These are phyloP conservation scores for Ophiocordyceps camponoti-leonardi DNA, from an alignment of 2,329 filamentous ascomycete genomes.

Conservation along the genomic window DNA sequence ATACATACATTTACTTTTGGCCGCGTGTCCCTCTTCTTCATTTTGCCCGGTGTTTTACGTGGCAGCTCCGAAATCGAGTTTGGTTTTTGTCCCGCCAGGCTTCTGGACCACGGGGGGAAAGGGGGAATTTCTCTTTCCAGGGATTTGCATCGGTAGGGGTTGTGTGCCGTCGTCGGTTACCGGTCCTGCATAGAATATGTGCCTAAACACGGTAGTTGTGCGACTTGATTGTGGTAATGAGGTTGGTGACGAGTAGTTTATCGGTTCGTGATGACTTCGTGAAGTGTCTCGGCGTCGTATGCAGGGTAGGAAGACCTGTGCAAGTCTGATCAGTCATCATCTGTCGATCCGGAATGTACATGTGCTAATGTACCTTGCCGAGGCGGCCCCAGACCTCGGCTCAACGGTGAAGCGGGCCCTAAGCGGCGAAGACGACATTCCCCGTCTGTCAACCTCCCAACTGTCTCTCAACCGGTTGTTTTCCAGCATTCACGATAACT, in stretches of 20 bases:
- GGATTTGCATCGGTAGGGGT: background rate
- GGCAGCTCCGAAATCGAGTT: background rate
- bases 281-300: no score
- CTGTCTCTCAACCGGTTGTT: no score
- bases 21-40: background rate
- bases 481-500: background rate
- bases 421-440: no score
- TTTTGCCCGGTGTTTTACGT: background rate
- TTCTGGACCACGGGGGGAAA: background rate
- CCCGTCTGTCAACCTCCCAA: no score
- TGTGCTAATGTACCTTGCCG: no score
- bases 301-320: no score
- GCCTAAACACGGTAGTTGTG: background rate
- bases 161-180: background rate
- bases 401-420: no score
- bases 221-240: background rate
- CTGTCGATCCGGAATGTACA: no score
- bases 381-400: no score
- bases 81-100: constrained; percentile 2
- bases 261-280: no score
- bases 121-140: background rate
- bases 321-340: no score
- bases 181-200: background rate
- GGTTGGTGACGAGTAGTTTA: background rate
- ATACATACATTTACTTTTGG: background rate